Percentiles rank a stretch among this genome's conserved stretches.
Conservation (phyloP, 768 basidiomycete species). For the Tubosaeta sp. region DNA sequence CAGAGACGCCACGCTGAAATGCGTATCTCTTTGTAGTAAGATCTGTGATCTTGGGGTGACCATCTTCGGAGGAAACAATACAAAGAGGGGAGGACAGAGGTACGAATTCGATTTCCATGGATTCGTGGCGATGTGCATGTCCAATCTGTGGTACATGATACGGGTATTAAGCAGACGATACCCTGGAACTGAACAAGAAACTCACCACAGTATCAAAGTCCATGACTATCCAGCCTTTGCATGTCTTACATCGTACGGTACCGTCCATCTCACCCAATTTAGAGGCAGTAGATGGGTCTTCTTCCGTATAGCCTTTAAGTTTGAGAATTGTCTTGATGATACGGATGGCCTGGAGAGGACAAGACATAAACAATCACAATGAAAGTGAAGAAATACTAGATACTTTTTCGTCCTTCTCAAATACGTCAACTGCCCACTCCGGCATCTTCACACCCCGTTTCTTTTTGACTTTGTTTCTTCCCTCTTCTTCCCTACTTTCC, state of each 20-base stretch:
- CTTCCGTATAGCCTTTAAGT: conserved; percentile 29
- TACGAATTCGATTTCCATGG: conserved; percentile 40
- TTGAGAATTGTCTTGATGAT: conserved; percentile 38
- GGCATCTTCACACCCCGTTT: conserved; percentile 17
- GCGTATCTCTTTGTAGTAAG: neutral
- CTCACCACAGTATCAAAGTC: conserved; percentile 45
- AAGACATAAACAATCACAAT: neutral
- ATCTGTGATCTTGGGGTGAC: neutral
- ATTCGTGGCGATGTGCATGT: conserved; percentile 61
- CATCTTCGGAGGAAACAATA: neutral
- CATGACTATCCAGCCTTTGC: conserved; percentile 47
- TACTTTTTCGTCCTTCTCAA: conserved; percentile 60
- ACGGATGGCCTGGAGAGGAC: conserved; percentile 41
- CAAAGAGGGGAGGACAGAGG: accelerated
- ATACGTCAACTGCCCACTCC: conserved; percentile 48
- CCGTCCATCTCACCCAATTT: conserved; percentile 23
- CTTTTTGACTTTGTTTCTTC: neutral
- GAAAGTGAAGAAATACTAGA: neutral
- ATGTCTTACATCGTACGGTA: conserved; percentile 46
- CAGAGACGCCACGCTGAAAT: conserved; percentile 24
- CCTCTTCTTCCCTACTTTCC: conserved; percentile 20
- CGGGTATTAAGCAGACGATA: neutral
- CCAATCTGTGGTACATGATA: conserved; percentile 41
- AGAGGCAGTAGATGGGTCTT: conserved; percentile 21
- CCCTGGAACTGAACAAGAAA: neutral